These are phyloP conservation scores for Apiospora rasikravindrae DNA, from an alignment of 2,329 filamentous ascomycete genomes.

Conservation along the genomic window DNA sequence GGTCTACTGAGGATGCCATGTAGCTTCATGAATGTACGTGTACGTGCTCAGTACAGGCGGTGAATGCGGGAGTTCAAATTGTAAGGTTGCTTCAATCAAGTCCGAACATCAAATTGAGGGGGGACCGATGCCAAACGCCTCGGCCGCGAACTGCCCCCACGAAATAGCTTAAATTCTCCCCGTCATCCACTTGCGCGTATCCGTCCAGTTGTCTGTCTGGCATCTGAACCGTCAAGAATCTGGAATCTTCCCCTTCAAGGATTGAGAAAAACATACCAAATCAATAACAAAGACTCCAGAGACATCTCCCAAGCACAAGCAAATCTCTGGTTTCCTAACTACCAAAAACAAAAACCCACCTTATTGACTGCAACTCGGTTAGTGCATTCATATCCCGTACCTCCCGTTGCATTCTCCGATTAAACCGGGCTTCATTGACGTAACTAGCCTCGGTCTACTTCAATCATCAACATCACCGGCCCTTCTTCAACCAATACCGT, in stretches of 20 bases:
- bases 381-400: background rate
- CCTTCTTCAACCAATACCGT: background rate
- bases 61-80: background rate
- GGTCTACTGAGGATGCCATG: background rate
- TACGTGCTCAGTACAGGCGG: background rate
- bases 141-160: conserved; percentile 22
- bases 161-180: conserved; percentile 18
- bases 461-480: background rate
- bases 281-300: background rate
- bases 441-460: background rate
- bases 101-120: background rate
- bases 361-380: background rate
- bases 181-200: conserved; percentile 14
- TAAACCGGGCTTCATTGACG: conserved; percentile 9
- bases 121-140: conserved; percentile 10
- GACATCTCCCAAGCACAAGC: background rate
- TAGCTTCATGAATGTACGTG: background rate
- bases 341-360: background rate
- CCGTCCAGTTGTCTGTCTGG: conserved; percentile 2
- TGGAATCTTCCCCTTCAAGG: background rate
- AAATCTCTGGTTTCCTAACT: background rate
- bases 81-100: background rate
- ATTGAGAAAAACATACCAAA: background rate
- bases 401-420: background rate
- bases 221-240: background rate